Evolutionary conservation across 2,329 filamentous ascomycete species (phyloP).

Genomic region (Ascochyta rabiei): DNA sequence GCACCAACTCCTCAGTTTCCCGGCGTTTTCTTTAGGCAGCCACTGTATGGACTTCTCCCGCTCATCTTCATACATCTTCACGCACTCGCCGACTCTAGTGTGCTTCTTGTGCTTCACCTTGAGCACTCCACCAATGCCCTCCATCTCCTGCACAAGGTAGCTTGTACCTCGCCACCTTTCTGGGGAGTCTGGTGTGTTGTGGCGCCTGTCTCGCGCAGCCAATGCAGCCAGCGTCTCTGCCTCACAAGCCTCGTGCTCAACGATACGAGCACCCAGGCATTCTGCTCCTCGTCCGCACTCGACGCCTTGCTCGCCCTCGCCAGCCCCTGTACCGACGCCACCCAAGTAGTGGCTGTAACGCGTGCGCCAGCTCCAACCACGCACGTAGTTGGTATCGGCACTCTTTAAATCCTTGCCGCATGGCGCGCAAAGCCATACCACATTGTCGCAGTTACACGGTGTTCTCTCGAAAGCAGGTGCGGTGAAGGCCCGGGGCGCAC

Average conservation of each 20-base stretch:
- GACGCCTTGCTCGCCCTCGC: constrained; percentile 86
- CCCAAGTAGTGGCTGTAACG: constrained; percentile 80
- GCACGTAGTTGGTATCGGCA: constrained; percentile 63
- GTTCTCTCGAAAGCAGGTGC: constrained; percentile 58
- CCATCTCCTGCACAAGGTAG: constrained; percentile 86
- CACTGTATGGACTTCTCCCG: constrained; percentile 57
- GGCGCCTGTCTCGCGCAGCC: constrained; percentile 36
- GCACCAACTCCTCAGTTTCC: constrained; percentile 80
- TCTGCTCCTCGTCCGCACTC: constrained; percentile 79
- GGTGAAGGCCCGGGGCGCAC: constrained; percentile 45
- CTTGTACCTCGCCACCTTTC: constrained; percentile 67
- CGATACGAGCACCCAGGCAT: constrained; percentile 77
- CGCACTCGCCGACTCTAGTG: constrained; percentile 80
- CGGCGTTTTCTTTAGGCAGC: constrained; percentile 72
- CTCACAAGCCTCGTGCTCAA: constrained; percentile 84
- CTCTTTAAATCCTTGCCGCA: constrained; percentile 75
- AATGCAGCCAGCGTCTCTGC: constrained; percentile 68
- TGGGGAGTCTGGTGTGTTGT: constrained; percentile 31
- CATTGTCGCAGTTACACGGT: constrained; percentile 64
- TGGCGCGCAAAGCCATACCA: constrained; percentile 83
- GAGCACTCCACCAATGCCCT: constrained; percentile 85
- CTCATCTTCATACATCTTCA: constrained; percentile 78
- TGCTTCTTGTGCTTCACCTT: constrained; percentile 88
- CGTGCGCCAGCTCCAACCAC: constrained; percentile 87
- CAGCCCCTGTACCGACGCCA: constrained; percentile 83